These are phyloP conservation scores for Mycena vitilis DNA, from an alignment of 768 basidiomycete genomes.

Conservation along the genomic window DNA sequence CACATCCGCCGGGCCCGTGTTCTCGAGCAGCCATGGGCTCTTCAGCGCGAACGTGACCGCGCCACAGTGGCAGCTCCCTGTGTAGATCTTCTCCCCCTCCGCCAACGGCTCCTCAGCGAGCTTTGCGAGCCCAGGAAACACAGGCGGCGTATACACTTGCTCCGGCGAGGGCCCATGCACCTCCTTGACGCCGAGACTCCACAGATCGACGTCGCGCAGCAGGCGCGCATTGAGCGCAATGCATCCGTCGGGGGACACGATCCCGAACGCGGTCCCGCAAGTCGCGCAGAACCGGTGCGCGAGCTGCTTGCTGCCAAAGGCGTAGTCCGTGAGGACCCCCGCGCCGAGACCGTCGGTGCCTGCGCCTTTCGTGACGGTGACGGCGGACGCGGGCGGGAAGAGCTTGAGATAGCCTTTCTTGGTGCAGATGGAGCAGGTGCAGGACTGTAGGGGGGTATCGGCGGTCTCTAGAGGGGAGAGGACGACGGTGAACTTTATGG, in stretches of 20 bases:
- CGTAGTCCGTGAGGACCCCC: constrained; percentile 28
- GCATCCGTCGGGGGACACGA: constrained; percentile 11
- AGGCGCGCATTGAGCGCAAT: constrained; percentile 34
- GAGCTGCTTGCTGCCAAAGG: constrained; percentile 23
- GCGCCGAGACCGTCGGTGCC: constrained; percentile 34
- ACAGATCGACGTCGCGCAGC: constrained; percentile 31
- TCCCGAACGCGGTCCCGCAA: constrained; percentile 33
- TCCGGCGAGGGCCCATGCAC: background rate
- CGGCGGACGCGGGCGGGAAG: constrained; percentile 21
- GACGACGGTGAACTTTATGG: constrained; percentile 31
- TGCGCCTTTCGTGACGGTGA: constrained; percentile 31
- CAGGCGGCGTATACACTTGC: constrained; percentile 17
- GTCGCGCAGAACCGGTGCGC: constrained; percentile 33
- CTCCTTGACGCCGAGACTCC: constrained; percentile 19
- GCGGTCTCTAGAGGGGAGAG: constrained; percentile 28
- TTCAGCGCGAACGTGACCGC: constrained; percentile 33
- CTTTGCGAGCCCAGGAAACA: constrained; percentile 24
- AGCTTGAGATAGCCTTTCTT: constrained; percentile 38
- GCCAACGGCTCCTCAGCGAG: constrained; percentile 20
- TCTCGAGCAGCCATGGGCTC: constrained; percentile 31
- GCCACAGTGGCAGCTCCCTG: constrained; percentile 38
- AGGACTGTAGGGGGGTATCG: constrained; percentile 18
- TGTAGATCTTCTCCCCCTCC: constrained; percentile 34
- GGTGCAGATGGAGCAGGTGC: constrained; percentile 38
- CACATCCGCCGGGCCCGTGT: constrained; percentile 24